phyloP scores from a whole-genome alignment of 2,329 filamentous ascomycete species.

The Colletotrichum tanaceti region DNA sequence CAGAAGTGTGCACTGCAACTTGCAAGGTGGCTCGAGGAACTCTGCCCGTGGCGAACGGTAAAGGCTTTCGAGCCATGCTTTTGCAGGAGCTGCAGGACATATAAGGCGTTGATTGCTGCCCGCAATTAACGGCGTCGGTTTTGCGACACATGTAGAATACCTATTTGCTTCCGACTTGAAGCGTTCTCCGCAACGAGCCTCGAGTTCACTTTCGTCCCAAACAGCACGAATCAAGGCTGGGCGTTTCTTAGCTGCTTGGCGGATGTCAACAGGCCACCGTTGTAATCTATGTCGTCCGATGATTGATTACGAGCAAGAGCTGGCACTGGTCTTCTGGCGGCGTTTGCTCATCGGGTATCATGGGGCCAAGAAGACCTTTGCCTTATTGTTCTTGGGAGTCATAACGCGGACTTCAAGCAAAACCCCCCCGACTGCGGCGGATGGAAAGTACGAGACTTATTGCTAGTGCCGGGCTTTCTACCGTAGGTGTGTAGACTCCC shows the following conservation, averaged over 20 bases:
- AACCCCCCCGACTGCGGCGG: background rate
- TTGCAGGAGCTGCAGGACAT: too few species aligned
- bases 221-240: background rate
- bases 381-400: background rate
- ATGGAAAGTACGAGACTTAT: background rate
- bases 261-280: background rate
- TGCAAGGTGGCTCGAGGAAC: background rate
- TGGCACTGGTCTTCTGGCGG: background rate
- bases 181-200: background rate
- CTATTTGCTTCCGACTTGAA: background rate
- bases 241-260: slow-evolving; percentile 4
- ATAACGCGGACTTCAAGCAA: background rate
- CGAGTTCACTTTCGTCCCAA: slow-evolving; percentile 6
- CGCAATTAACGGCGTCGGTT: too few species aligned
- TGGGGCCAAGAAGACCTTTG: background rate
- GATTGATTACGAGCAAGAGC: background rate
- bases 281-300: background rate
- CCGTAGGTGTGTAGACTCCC: background rate
- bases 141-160: too few species aligned
- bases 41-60: background rate
- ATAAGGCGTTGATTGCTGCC: too few species aligned
- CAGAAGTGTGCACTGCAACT: background rate
- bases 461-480: background rate
- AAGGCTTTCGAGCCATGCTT: slow-evolving; percentile 1
- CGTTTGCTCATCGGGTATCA: background rate